Conservation (phyloP, 805 yeast genomes). For the Torulaspora indica region DNA sequence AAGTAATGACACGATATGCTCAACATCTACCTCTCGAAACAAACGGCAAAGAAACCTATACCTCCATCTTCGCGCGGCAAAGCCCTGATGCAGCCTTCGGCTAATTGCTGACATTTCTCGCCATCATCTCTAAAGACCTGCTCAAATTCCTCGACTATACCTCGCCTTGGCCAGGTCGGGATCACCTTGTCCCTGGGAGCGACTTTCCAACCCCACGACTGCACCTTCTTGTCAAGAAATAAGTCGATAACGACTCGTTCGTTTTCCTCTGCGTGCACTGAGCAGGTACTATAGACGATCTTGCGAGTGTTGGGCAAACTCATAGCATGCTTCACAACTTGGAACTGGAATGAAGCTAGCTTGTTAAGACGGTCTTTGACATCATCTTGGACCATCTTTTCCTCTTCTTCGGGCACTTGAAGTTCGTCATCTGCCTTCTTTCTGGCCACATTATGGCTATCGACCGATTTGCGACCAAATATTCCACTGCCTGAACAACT, state of each 20-base stretch:
- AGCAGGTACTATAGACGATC: slow-evolving; percentile 92
- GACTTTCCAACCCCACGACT: slow-evolving; percentile 70
- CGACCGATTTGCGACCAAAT: slow-evolving; percentile 78
- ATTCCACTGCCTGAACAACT: slow-evolving; percentile 98
- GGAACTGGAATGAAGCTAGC: slow-evolving; percentile 80
- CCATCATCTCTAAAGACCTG: slow-evolving; percentile 42
- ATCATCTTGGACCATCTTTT: slow-evolving; percentile 43
- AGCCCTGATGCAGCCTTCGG: slow-evolving; percentile 84
- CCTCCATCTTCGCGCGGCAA: slow-evolving; percentile 91
- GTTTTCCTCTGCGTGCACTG: slow-evolving; percentile 89
- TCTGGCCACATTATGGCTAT: slow-evolving; percentile 34
- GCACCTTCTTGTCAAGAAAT: slow-evolving; percentile 59
- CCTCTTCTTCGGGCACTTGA: slow-evolving; percentile 43
- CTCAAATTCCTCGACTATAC: slow-evolving; percentile 63
- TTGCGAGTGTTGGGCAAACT: slow-evolving; percentile 68
- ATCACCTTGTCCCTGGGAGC: slow-evolving; percentile 56
- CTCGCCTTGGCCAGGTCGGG: slow-evolving; percentile 85
- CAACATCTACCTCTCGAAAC: slow-evolving; percentile 54
- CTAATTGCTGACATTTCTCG: slow-evolving; percentile 49
- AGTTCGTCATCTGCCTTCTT: slow-evolving; percentile 16
- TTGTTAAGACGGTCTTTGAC: slow-evolving; percentile 46
- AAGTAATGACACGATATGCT: slow-evolving; percentile 1
- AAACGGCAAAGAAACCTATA: slow-evolving; percentile 97
- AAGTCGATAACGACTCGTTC: slow-evolving; percentile 85
- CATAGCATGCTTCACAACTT: slow-evolving; percentile 84